These are phyloP conservation scores for Chlorella sp. DNA, from an alignment of 139 green algal species.

Conservation along the genomic window DNA sequence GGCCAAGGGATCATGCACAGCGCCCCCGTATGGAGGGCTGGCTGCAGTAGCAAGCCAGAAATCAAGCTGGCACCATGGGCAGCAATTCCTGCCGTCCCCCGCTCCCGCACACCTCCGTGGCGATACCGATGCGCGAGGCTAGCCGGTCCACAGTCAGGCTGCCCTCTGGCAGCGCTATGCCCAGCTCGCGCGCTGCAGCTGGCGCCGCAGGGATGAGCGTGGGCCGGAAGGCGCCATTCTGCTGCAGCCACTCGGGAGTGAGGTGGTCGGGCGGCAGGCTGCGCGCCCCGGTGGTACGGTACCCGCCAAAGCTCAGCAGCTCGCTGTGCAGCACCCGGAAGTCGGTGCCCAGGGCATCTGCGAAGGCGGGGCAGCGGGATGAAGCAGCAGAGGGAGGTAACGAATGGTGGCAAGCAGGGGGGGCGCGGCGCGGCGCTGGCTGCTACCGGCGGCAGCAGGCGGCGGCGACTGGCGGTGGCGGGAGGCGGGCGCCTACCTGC, in stretches of 20 bases:
- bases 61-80: no score
- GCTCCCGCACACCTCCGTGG: conserved; percentile 9
- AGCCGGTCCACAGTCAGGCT: conserved; percentile 16
- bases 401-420: no score
- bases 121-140: neutral
- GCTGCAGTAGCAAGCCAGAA: no score
- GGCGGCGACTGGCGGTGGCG: neutral
- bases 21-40: no score
- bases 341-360: conserved; percentile 30
- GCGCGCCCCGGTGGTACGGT: neutral
- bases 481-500: neutral
- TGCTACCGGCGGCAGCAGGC: neutral
- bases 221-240: conserved; percentile 25
- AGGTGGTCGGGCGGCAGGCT: conserved; percentile 16
- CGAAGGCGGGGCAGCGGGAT: neutral
- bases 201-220: conserved; percentile 2
- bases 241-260: conserved; percentile 21
- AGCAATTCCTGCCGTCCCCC: no score
- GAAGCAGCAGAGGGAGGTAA: neutral
- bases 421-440: neutral
- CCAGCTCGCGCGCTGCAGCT: neutral
- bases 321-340: conserved; percentile 36
- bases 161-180: conserved; percentile 21
- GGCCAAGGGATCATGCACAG: no score
- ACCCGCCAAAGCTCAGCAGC: conserved; percentile 29